phyloP scores from a whole-genome alignment of 2,329 filamentous ascomycete species.

The Ophiocordyceps camponoti-rufipedis region DNA sequence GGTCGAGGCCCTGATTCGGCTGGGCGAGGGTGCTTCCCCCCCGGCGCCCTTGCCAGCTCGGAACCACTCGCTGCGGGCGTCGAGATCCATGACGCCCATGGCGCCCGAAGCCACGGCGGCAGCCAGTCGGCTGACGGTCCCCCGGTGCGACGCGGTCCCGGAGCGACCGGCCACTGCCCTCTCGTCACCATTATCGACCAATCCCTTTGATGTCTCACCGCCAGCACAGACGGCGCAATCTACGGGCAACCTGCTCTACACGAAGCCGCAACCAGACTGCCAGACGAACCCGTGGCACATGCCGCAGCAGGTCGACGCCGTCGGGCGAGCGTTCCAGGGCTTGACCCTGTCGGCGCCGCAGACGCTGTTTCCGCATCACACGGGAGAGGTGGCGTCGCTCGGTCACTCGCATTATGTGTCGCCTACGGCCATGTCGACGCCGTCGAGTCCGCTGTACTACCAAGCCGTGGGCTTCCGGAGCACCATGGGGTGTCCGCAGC shows the following conservation, averaged over 20 bases:
- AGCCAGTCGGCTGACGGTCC: slow-evolving; percentile 14
- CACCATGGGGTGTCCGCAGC: slow-evolving; percentile 23
- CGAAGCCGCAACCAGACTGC: slow-evolving; percentile 26
- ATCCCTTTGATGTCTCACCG: slow-evolving; percentile 48
- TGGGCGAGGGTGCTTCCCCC: slow-evolving; percentile 49
- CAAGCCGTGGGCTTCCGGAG: slow-evolving; percentile 20
- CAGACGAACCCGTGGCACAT: slow-evolving; percentile 47
- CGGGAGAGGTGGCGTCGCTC: slow-evolving; percentile 36
- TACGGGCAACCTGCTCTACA: slow-evolving; percentile 40
- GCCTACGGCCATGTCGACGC: slow-evolving; percentile 23
- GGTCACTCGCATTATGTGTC: slow-evolving; percentile 25
- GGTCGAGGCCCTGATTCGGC: slow-evolving; percentile 64
- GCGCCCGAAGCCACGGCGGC: slow-evolving; percentile 16
- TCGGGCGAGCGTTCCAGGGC: slow-evolving; percentile 57
- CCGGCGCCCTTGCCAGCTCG: slow-evolving; percentile 19
- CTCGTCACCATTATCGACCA: slow-evolving; percentile 39
- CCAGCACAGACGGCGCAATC: slow-evolving; percentile 46
- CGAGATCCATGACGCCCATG: slow-evolving; percentile 36
- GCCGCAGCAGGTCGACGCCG: slow-evolving; percentile 16
- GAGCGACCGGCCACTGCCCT: slow-evolving; percentile 21
- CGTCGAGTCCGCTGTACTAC: slow-evolving; percentile 21
- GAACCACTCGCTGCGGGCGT: slow-evolving; percentile 26
- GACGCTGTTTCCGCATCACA: slow-evolving; percentile 56
- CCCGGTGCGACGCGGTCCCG: slow-evolving; percentile 10
- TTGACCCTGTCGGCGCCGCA: slow-evolving; percentile 44